Base-by-base conservation (phyloP, 2,329 filamentous ascomycete genomes). In the Botrytis aclada region DNA sequence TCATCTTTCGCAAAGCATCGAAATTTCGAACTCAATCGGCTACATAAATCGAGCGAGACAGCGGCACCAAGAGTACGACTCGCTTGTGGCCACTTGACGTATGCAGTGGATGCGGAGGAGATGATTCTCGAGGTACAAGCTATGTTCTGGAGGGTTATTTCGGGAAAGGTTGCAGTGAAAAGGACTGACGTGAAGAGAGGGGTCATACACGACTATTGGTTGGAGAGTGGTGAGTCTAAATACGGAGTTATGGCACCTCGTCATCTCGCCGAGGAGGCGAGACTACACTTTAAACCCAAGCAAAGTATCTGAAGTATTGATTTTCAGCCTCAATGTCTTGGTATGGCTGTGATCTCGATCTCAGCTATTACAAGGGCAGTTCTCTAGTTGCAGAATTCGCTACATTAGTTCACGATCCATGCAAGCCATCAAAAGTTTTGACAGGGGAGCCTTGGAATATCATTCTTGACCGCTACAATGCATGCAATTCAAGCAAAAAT, bases 61-160 rank as follows among this genome's bases (percentile, higher is more conserved):
- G 34, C 54, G 18, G 56, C 65, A 39, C 62, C 67, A 18, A 76
- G 78, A 73, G 79, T 80, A 37, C 74, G 75, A 63, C 73, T 83
- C 63, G 78, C 78, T 62, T 81, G 81, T 72, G 82, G 82, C 1
- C 83, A 84, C 77, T 77, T 81, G 41, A 84, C 82, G 1, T 76
- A 79, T 47, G 74, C 76, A 16, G 81, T 76, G 1, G 82, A 84
- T 75, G 83, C 80, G 4, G 81, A 81, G 70, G 76, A 80, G 43
- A 81, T 83, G 72, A 75, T 84, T 69, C 73, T 79, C 12, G 78
- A 80, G 43, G 79, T 83, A 25, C 78, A 79, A 72, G 73, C 71
- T 4, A 76, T 83, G 32, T 82, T 83, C 65, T 73, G 76, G 63
- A 74, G 77, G 39, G 80, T 83, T 4, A 76, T 83, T 47, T 75